phyloP scores from a whole-genome alignment of 352 stramenopile genomes.

The Phytophthora capsici region DNA sequence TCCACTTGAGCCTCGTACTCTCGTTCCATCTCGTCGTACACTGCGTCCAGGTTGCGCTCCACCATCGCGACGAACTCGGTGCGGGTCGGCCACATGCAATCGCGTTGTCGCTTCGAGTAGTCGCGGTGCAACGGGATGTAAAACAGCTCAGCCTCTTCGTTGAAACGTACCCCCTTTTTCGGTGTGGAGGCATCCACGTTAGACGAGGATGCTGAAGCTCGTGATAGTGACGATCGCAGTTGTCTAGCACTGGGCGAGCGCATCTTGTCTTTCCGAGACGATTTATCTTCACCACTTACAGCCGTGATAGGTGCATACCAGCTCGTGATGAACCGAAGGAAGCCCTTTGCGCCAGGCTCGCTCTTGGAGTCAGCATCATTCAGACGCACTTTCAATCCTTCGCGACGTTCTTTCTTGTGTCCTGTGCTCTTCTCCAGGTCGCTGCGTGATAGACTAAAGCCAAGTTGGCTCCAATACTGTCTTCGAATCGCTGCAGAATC shows the following conservation, averaged over 20 bases:
- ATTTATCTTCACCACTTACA: conserved; percentile 36
- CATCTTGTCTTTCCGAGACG: conserved; percentile 22
- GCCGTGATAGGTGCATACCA: conserved; percentile 66
- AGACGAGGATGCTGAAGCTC: conserved; percentile 26
- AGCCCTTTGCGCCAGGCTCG: conserved; percentile 56
- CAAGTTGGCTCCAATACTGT: conserved; percentile 89
- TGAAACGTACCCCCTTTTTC: conserved; percentile 66
- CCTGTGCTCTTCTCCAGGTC: conserved; percentile 84
- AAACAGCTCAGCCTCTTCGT: conserved; percentile 84
- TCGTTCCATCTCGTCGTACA: conserved; percentile 90
- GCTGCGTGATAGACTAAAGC: conserved; percentile 78
- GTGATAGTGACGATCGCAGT: conserved; percentile 33
- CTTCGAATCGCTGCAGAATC: conserved; percentile 86
- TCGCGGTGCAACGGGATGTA: conserved; percentile 87
- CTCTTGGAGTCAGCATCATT: conserved; percentile 62
- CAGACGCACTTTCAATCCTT: conserved; percentile 77
- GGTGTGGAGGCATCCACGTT: conserved; percentile 10
- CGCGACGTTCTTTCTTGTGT: conserved; percentile 61
- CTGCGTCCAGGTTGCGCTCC: conserved; percentile 86
- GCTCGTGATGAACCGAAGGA: conserved; percentile 84
- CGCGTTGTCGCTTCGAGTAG: conserved; percentile 87
- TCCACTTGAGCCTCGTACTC: conserved; percentile 81
- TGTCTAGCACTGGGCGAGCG: conserved; percentile 10
- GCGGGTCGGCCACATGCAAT: conserved; percentile 87
- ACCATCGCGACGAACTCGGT: conserved; percentile 88